Base-by-base conservation (phyloP, 2,329 filamentous ascomycete species). In the Orbilia blumenaviensis region DNA sequence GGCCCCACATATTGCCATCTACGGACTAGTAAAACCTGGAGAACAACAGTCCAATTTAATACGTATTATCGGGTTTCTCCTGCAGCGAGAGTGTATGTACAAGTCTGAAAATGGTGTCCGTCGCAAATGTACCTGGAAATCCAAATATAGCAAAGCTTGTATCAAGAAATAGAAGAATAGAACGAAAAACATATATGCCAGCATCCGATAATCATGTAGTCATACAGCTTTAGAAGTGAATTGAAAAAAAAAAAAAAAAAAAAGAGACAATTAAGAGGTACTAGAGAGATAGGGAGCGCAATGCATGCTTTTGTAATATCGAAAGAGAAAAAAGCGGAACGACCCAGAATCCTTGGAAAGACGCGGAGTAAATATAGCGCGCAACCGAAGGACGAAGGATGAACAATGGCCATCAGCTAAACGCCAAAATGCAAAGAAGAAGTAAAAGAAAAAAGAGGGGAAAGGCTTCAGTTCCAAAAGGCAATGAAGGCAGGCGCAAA, bases 151-250 rank as follows among this genome's bases (percentile, higher is more conserved):
- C n/a, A n/a, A n/a, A n/a, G n/a, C n/a, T 10, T 38, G 61, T 38
- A 46, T 48, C 42, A 9, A 63, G 16, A 64, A 48, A 21, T 5
- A 58, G 12, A 8, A 27, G 27, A 60, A 50, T 48, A 46, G 18
- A 62, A 61, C 61, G 44, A 62, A 25, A 62, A 42, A 29, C 14
- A 62, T 25, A 38, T 58, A 69, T 62, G 66, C 66, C 54, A 68
- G 64, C 64, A 52, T 62, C 66, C 61, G 21, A 29, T 50, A 63
- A 71, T 71, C 66, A 62, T 66, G 68, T 73, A 66, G 48, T 73
- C 68, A 66, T 73, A 73, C 68, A 73, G 48, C 41, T 50, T 48
- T 21, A 73, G 68, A 73, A 73, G 56, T n/a, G 58, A 58, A 71
- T 18, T 25, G 12, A 14, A 29, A 12, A 6, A 8, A 29, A 21